These are phyloP conservation scores for Bipolaris victoriae DNA, from an alignment of 2,329 filamentous ascomycete species.

Conservation along the genomic window DNA sequence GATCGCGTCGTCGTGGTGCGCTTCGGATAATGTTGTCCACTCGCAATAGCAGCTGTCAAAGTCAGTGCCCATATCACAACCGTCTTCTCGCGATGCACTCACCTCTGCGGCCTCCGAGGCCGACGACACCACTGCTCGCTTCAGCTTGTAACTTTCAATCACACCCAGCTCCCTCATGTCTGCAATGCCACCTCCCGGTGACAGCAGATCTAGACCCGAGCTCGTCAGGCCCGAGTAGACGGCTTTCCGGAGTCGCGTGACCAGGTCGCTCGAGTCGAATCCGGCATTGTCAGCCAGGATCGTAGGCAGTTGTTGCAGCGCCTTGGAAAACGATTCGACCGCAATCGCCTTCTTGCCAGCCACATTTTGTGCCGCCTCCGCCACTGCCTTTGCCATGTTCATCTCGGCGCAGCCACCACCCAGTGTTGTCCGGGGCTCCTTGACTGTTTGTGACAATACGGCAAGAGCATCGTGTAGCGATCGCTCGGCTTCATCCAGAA, in stretches of 20 bases:
- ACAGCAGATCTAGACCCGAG: conserved; percentile 86
- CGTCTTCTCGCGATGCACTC: conserved; percentile 48
- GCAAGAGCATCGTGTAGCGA: conserved; percentile 95
- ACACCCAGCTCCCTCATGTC: conserved; percentile 97
- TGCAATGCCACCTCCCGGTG: conserved; percentile 86
- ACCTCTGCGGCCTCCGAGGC: conserved; percentile 97
- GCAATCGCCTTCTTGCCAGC: conserved; percentile 97
- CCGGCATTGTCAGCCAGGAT: conserved; percentile 98
- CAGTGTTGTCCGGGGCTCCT: conserved; percentile 90
- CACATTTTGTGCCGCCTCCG: conserved; percentile 88
- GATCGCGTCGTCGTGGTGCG: conserved; percentile 81
- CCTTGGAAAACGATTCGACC: conserved; percentile 85
- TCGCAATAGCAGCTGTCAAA: conserved; percentile 75
- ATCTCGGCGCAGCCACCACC: conserved; percentile 97
- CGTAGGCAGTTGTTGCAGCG: conserved; percentile 90
- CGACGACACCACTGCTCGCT: conserved; percentile 95
- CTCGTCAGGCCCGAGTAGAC: conserved; percentile 95
- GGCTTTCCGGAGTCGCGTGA: conserved; percentile 87
- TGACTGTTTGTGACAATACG: conserved; percentile 94
- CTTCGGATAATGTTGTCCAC: conserved; percentile 98
- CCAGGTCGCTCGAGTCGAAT: conserved; percentile 91
- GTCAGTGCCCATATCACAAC: conserved; percentile 35
- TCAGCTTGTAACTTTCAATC: conserved; percentile 98
- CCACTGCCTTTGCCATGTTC: conserved; percentile 98
- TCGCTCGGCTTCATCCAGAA: conserved; percentile 95